Conservation (phyloP, 805 yeast species). For the Wickerhamiella galacta region DNA sequence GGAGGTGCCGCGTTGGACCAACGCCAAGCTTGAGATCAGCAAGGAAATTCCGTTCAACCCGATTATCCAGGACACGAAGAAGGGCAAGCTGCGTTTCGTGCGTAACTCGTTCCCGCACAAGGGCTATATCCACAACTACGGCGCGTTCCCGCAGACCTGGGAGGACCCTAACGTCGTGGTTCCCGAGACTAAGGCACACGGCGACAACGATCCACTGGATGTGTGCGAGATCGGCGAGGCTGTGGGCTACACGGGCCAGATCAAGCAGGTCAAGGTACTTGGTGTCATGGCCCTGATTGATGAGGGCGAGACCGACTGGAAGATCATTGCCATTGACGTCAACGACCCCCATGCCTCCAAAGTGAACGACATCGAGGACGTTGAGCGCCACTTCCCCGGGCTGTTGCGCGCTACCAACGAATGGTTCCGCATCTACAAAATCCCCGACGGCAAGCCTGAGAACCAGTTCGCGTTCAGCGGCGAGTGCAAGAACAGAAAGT, state of each 20-base stretch:
- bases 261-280: conserved; percentile 76
- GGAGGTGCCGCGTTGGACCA: conserved; percentile 97
- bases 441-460: conserved; percentile 95
- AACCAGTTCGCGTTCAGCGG: conserved; percentile 96
- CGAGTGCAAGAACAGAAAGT: conserved; percentile 70
- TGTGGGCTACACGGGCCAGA: conserved; percentile 45
- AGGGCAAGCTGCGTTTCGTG: conserved; percentile 89
- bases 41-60: conserved; percentile 79
- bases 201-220: conserved; percentile 93
- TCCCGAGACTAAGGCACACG: conserved; percentile 35
- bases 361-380: conserved; percentile 81
- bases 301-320: conserved; percentile 98
- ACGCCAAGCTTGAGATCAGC: conserved; percentile 88
- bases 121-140: conserved; percentile 96
- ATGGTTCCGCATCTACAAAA: conserved; percentile 97
- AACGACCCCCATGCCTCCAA: conserved; percentile 80
- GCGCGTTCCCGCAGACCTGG: conserved; percentile 99
- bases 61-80: conserved; percentile 91
- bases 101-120: conserved; percentile 98
- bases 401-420: conserved; percentile 83
- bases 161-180: conserved; percentile 63
- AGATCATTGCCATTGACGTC: conserved; percentile 74
- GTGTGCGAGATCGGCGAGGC: conserved; percentile 73
- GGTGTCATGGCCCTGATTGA: conserved; percentile 93
- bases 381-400: conserved; percentile 79